Percentiles rank a stretch among this genome's conserved stretches.
Conservation (phyloP, 2,329 filamentous ascomycete genomes). For the Colletotrichum euphorbiae region DNA sequence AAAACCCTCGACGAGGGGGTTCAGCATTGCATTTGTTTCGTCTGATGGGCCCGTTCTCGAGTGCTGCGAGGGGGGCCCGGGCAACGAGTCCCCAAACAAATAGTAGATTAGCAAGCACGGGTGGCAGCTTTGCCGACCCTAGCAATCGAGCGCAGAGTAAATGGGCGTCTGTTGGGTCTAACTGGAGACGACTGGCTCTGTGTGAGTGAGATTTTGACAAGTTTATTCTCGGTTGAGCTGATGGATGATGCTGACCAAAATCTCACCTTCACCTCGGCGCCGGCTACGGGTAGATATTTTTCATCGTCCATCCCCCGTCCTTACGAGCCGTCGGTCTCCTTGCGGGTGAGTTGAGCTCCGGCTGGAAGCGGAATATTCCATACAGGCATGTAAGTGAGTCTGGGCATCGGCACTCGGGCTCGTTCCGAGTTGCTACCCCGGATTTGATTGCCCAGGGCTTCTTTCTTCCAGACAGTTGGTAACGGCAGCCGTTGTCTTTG, state of each 20-base stretch:
- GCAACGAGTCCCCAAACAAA: slow-evolving; percentile 3
- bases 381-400: too few species aligned
- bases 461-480: neutral
- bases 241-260: neutral
- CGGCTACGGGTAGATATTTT: neutral
- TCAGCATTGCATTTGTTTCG: slow-evolving; percentile 29
- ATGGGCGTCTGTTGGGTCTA: neutral
- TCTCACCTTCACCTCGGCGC: slow-evolving; percentile 16
- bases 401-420: slow-evolving; percentile 16
- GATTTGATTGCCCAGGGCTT: slow-evolving; percentile 8
- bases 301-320: neutral
- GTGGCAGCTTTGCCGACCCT: slow-evolving; percentile 10
- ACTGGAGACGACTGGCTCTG: too few species aligned
- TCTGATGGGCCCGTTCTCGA: slow-evolving; percentile 31
- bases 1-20: slow-evolving; percentile 4
- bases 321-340: neutral
- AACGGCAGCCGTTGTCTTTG: neutral
- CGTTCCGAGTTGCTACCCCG: slow-evolving; percentile 7
- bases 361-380: slow-evolving; percentile 22
- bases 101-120: slow-evolving; percentile 2
- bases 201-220: slow-evolving; percentile 17
- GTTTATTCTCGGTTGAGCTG: neutral
- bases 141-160: neutral
- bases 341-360: neutral
- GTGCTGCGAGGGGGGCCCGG: too few species aligned